Conservation (phyloP, 2,329 filamentous ascomycete species). For the Aspergillus ibericus region DNA sequence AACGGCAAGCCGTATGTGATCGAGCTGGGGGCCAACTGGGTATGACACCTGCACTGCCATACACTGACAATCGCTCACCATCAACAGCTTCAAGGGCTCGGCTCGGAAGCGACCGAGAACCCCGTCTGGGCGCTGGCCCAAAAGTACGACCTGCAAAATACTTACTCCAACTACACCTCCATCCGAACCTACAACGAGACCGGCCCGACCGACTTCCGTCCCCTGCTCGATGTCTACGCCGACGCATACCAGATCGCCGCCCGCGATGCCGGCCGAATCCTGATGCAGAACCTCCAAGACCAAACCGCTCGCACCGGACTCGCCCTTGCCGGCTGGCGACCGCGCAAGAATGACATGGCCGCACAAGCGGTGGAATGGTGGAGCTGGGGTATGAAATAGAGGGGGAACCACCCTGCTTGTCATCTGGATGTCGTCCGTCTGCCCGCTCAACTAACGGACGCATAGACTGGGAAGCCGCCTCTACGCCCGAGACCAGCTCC, state of each 20-base stretch:
- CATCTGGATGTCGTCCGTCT: background rate
- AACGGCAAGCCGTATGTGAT: constrained; percentile 58
- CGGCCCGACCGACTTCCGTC: constrained; percentile 53
- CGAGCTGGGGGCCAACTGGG: constrained; percentile 70
- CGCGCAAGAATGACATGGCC: constrained; percentile 53
- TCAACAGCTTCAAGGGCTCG: constrained; percentile 45
- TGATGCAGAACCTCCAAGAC: constrained; percentile 62
- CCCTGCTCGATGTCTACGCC: constrained; percentile 54
- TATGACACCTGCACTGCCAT: constrained; percentile 18
- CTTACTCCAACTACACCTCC: constrained; percentile 58
- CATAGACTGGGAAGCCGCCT: constrained; percentile 61
- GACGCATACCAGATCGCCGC: constrained; percentile 48
- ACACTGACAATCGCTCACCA: background rate
- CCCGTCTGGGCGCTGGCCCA: constrained; percentile 62
- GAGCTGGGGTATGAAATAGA: constrained; percentile 40
- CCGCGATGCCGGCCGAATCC: constrained; percentile 57
- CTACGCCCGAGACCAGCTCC: constrained; percentile 57
- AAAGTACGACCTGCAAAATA: constrained; percentile 58
- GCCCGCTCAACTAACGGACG: background rate
- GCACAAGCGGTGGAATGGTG: constrained; percentile 64
- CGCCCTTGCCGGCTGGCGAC: constrained; percentile 63
- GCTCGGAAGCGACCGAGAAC: constrained; percentile 39
- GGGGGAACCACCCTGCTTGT: background rate
- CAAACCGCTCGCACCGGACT: constrained; percentile 60
- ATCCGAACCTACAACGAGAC: constrained; percentile 62